These are phyloP conservation scores for Hypericum perforatum DNA, from an alignment of 345 rosid genomes.

Conservation along the genomic window DNA sequence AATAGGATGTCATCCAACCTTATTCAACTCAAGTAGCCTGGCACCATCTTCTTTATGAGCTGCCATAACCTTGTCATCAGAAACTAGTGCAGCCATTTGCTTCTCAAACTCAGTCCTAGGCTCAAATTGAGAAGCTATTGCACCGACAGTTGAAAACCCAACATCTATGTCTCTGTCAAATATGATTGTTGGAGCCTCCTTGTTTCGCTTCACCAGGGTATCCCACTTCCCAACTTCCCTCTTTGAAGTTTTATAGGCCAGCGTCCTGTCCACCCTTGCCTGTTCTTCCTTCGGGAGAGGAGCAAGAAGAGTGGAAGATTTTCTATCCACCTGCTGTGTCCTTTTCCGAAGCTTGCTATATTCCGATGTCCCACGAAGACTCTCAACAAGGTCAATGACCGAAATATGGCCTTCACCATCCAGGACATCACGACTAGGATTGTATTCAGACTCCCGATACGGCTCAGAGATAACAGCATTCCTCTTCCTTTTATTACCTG, in stretches of 20 bases:
- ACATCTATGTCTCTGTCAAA: slow-evolving; percentile 61
- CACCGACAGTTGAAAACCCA: slow-evolving; percentile 82
- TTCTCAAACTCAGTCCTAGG: slow-evolving; percentile 92
- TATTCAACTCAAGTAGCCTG: slow-evolving; percentile 73
- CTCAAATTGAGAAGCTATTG: slow-evolving; percentile 85
- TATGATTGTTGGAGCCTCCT: slow-evolving; percentile 71
- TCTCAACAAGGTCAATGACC: slow-evolving; percentile 53
- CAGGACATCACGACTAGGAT: slow-evolving; percentile 75
- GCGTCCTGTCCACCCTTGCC: slow-evolving; percentile 72
- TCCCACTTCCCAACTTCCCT: slow-evolving; percentile 68
- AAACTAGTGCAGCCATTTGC: slow-evolving; percentile 66
- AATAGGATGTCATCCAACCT: slow-evolving; percentile 29
- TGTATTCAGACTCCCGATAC: slow-evolving; percentile 83
- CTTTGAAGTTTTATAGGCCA: slow-evolving; percentile 44
- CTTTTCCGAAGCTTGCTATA: slow-evolving; percentile 48
- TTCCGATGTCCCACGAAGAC: slow-evolving; percentile 57
- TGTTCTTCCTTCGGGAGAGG: slow-evolving; percentile 64
- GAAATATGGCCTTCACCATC: slow-evolving; percentile 54
- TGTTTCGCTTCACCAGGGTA: slow-evolving; percentile 65
- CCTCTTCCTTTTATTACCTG: slow-evolving; percentile 55
- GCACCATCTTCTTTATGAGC: slow-evolving; percentile 83
- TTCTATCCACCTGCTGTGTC: slow-evolving; percentile 35
- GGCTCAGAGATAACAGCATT: slow-evolving; percentile 48
- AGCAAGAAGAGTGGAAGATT: slow-evolving; percentile 51
- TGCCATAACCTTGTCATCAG: slow-evolving; percentile 48